These are phyloP conservation scores for Pulveroboletus ravenelii DNA, from an alignment of 768 basidiomycete genomes.

Conservation along the genomic window DNA sequence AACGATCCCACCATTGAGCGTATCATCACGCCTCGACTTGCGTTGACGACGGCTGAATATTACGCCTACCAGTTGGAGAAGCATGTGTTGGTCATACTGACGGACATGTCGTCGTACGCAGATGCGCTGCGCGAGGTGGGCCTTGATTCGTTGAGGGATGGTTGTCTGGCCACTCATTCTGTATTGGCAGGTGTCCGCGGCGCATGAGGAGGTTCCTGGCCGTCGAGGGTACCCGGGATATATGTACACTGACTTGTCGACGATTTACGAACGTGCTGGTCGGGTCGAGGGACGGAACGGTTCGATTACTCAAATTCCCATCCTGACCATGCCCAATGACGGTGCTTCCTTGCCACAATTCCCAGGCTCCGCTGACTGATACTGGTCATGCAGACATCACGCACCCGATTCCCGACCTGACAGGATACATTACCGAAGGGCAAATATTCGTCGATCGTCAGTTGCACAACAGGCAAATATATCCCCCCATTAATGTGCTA, in stretches of 20 bases:
- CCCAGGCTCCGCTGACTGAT: slow-evolving; percentile 22
- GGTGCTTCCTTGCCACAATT: slow-evolving; percentile 48
- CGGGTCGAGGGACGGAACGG: slow-evolving; percentile 97
- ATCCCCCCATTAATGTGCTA: slow-evolving; percentile 98
- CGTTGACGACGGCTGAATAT: slow-evolving; percentile 97
- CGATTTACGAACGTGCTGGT: slow-evolving; percentile 98
- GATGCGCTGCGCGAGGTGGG: slow-evolving; percentile 90
- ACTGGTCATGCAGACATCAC: slow-evolving; percentile 76
- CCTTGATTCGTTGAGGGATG: slow-evolving; percentile 24
- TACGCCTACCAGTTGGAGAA: slow-evolving; percentile 99
- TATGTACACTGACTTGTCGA: slow-evolving; percentile 99
- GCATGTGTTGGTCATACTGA: slow-evolving; percentile 97
- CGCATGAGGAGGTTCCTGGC: slow-evolving; percentile 98
- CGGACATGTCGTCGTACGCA: slow-evolving; percentile 98
- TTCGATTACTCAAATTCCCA: slow-evolving; percentile 99
- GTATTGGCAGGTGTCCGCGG: slow-evolving; percentile 71
- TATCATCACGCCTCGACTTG: slow-evolving; percentile 98
- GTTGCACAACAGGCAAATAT: slow-evolving; percentile 94
- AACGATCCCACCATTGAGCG: slow-evolving; percentile 99
- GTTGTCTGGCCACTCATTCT: slow-evolving; percentile 4
- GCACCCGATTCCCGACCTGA: slow-evolving; percentile 99
- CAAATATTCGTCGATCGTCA: slow-evolving; percentile 99
- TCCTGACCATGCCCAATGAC: slow-evolving; percentile 99
- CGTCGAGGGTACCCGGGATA: slow-evolving; percentile 98
- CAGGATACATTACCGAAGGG: slow-evolving; percentile 98